Conservation (phyloP, 2,329 filamentous ascomycete species). For the Akanthomyces uredinophilus region DNA sequence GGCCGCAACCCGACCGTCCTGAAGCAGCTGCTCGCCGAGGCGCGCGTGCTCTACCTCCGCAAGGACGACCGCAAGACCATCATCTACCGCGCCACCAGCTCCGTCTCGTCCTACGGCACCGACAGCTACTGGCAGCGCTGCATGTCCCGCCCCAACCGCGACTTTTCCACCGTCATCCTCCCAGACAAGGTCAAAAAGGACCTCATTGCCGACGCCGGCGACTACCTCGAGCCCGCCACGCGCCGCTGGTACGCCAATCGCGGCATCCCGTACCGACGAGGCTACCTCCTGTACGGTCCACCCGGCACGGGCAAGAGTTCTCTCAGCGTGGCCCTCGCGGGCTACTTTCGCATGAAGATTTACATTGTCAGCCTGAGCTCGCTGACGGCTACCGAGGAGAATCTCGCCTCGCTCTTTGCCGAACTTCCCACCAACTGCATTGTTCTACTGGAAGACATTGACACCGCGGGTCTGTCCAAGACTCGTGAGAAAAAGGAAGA, state of each 20-base stretch:
- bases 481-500: conserved; percentile 39
- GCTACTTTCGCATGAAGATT: conserved; percentile 64
- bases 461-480: conserved; percentile 65
- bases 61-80: conserved; percentile 58
- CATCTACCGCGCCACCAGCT: conserved; percentile 55
- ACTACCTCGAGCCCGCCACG: conserved; percentile 59
- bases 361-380: conserved; percentile 68
- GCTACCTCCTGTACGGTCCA: conserved; percentile 76
- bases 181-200: conserved; percentile 55
- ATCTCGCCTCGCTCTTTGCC: conserved; percentile 57
- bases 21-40: conserved; percentile 58
- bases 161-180: conserved; percentile 61
- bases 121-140: conserved; percentile 56
- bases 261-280: conserved; percentile 79
- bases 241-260: conserved; percentile 77
- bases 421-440: conserved; percentile 65
- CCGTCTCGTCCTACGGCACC: conserved; percentile 27
- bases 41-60: conserved; percentile 48
- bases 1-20: conserved; percentile 55
- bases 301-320: conserved; percentile 77
- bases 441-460: conserved; percentile 71
- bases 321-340: conserved; percentile 64
- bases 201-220: conserved; percentile 55
- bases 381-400: conserved; percentile 58
- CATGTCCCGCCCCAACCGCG: conserved; percentile 54